Base-by-base conservation (phyloP, 345 rosid genomes). In the Theobroma cacao region DNA sequence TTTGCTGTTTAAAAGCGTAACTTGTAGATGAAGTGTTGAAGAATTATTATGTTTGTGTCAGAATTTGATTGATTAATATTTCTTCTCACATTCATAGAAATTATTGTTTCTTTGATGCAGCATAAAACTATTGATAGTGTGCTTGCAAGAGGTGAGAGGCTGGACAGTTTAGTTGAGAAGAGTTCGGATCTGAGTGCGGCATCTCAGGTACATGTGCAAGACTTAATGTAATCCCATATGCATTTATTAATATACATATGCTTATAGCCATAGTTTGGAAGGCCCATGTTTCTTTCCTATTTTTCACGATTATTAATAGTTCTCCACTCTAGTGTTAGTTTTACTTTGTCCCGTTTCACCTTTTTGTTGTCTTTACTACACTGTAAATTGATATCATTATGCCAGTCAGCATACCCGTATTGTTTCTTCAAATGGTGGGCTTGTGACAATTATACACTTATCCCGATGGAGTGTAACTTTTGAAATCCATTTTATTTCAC, bases 121-220 rank as follows among this genome's bases (percentile, higher is more conserved):
- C 99, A 96, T 86, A 93, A 97, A 89, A 96, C 99, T 72, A 96
- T 96, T 58, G 99, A 97, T 79, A 94, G 98, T 26, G 99, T 96
- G 68, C 94, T 96, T 74, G 98, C 94, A 34, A 95, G 99, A 56
- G 99, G 99, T 53, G 98, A 90, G 92, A 94, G 85, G 88, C 90
- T 97, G 78, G 99, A 94, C 89, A 91, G 97, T 82, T 86, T 97
- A 81, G 98, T 96, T 50, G 98, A 94, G 82, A 96, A 96, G 91
- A 96, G 99, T 84, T 96, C 98, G 50, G 98, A 96, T 87, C 85
- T 96, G 79, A 96, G 99, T 85, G 88, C 90, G 79, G 97, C 98
- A 77, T 94, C 98, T 5, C 98, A 96, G 99, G 99, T 96, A 88
- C 55, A 38, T 48, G 4, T 9, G 43, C 53, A 60, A 31, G 10